Base-by-base conservation (phyloP, 768 basidiomycete genomes). In the Termitomyces sp. region DNA sequence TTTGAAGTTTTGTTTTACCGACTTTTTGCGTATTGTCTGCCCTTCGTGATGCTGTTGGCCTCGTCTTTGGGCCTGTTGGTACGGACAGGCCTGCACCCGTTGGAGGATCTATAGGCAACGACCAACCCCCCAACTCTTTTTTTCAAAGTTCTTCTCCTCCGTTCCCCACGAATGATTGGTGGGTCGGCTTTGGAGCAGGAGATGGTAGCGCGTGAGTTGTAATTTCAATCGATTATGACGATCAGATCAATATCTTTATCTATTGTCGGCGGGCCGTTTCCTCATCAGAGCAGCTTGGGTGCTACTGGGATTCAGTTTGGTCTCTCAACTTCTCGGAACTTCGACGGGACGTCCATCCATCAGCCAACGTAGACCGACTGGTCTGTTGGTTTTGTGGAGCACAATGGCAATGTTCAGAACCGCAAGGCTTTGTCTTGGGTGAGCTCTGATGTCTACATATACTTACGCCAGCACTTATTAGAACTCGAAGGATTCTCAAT, bases 151-250 rank as follows among this genome's bases (percentile, higher is more conserved):
- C 65, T 56, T 61, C 65, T 42, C 70, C 71, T 28, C 71, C 72
- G 1, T 73, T 66, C 51, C 72, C 72, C 28, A 73, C 72, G 9
- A 71, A 71, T 35, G 68, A 68, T 54, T 73, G 72, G 72, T 73
- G 72, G 72, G 63, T 68, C 3, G 72, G 68, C 33, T 73, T 66
- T 57, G 71, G 65, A 30, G 70, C 71, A 6, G 64, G 63, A 43
- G 64, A 62, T 24, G 68, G 61, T 38, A 63, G 58, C 58, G 62
- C 59, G 68, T 67, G 59, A 58, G 68, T 63, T 22, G 16, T 14
- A 30, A 22, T 22, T 18, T 56, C 28, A 33, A 22, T 32, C 9
- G 10, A 3, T 24, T 6, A 3, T 54, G 47, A 56, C 4, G 10
- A 28, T 20, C 24, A n/a, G 48, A 47, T 20, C 16, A 13, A 26